Conservation (phyloP, 257 asterid species). For the Solanum sitiens region DNA sequence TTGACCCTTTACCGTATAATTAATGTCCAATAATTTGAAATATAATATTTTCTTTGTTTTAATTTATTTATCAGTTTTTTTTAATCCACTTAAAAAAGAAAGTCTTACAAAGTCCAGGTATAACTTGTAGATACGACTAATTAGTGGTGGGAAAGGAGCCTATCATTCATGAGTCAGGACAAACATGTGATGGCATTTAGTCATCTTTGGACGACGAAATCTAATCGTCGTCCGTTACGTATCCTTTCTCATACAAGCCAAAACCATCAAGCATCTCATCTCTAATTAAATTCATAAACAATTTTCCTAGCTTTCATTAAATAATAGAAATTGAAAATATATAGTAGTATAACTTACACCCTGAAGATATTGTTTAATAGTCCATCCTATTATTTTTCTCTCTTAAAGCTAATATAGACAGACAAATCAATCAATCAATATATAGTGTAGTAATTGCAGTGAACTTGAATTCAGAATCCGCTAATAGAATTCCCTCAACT, state of each 20-base stretch:
- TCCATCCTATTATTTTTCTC: neutral
- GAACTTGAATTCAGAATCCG: neutral
- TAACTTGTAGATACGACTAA: neutral
- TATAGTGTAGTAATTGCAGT: neutral
- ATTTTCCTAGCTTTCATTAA: neutral
- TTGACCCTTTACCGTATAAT: neutral
- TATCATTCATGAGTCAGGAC: neutral
- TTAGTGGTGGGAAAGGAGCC: neutral
- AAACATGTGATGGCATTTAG: neutral
- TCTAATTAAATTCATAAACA: neutral
- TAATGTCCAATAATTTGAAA: too few species aligned
- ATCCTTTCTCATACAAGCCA: neutral
- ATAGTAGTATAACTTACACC: neutral
- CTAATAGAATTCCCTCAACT: neutral
- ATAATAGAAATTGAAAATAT: neutral
- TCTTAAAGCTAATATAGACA: neutral
- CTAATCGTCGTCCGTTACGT: neutral
- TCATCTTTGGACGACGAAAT: neutral
- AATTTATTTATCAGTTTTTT: too few species aligned
- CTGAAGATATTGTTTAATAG: neutral
- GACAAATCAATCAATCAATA: neutral
- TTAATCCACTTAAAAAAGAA: too few species aligned
- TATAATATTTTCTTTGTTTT: too few species aligned
- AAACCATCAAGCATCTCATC: neutral
- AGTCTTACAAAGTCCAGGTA: neutral